Evolutionary conservation across 495 filamentous ascomycete species (phyloP).

Genomic region (Penicillium pulvis): DNA sequence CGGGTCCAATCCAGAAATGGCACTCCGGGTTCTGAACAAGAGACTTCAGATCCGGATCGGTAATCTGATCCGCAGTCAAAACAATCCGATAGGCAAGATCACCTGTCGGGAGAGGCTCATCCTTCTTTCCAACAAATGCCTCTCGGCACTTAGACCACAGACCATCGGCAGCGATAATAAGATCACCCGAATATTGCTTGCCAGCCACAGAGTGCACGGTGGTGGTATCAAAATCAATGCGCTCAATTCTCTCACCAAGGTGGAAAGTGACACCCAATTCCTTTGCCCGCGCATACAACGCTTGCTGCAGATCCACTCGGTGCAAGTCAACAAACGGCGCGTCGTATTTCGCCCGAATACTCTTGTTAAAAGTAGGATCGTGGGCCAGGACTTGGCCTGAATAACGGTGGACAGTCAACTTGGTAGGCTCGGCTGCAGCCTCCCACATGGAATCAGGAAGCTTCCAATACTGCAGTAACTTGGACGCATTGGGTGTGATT

Average conservation of each 20-base stretch:
- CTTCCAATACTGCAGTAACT: slow-evolving; percentile 56
- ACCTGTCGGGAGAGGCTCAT: slow-evolving; percentile 58
- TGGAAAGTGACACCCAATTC: slow-evolving; percentile 55
- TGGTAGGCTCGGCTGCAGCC: slow-evolving; percentile 52
- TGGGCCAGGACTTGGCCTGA: slow-evolving; percentile 55
- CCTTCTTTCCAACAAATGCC: slow-evolving; percentile 44
- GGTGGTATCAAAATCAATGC: slow-evolving; percentile 38
- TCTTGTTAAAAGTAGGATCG: slow-evolving; percentile 47
- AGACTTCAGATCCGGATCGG: slow-evolving; percentile 50
- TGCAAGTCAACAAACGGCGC: slow-evolving; percentile 61
- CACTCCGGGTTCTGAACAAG: slow-evolving; percentile 58
- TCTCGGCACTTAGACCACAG: slow-evolving; percentile 55
- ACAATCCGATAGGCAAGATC: slow-evolving; percentile 73
- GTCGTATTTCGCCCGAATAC: slow-evolving; percentile 44
- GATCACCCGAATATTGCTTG: slow-evolving; percentile 29
- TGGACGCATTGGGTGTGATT: slow-evolving; percentile 59
- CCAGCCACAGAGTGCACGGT: slow-evolving; percentile 17
- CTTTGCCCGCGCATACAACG: slow-evolving; percentile 51
- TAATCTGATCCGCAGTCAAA: slow-evolving; percentile 46
- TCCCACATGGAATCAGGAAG: slow-evolving; percentile 47
- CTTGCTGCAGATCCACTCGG: slow-evolving; percentile 58
- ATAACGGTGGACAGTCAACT: slow-evolving; percentile 61
- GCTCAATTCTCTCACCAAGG: slow-evolving; percentile 46
- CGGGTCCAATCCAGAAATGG: slow-evolving; percentile 72
- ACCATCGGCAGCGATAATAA: slow-evolving; percentile 62